Percentiles rank a stretch among this genome's conserved stretches.
phyloP scores from a whole-genome alignment of 495 filamentous ascomycete genomes.

The Podospora conica region DNA sequence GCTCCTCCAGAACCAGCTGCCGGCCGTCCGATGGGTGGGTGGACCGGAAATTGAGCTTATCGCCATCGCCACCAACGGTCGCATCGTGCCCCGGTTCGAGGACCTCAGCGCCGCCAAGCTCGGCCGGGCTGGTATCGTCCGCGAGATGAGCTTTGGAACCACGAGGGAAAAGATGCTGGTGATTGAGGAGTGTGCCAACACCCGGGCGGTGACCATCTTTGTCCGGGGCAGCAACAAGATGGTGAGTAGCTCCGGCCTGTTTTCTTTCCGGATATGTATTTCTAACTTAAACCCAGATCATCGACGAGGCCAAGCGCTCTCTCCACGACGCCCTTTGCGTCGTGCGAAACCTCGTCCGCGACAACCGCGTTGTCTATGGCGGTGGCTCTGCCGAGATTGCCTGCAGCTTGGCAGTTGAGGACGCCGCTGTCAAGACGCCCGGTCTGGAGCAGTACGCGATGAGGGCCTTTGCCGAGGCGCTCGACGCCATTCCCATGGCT shows the following conservation, averaged over 20 bases:
- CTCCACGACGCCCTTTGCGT: slow-evolving; percentile 97
- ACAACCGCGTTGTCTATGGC: slow-evolving; percentile 98
- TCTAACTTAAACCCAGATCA: slow-evolving; percentile 56
- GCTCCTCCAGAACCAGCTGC: slow-evolving; percentile 89
- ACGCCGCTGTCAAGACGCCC: slow-evolving; percentile 89
- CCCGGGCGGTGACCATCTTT: slow-evolving; percentile 90
- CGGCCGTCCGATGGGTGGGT: slow-evolving; percentile 96
- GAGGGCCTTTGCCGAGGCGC: slow-evolving; percentile 92
- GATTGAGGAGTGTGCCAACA: slow-evolving; percentile 98
- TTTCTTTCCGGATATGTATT: neutral
- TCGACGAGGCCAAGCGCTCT: slow-evolving; percentile 96
- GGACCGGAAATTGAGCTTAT: slow-evolving; percentile 98
- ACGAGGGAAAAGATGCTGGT: slow-evolving; percentile 99
- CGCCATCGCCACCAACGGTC: slow-evolving; percentile 94
- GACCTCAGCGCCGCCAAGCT: slow-evolving; percentile 87
- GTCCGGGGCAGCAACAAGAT: slow-evolving; percentile 99
- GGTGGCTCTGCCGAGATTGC: slow-evolving; percentile 97
- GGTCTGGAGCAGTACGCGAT: slow-evolving; percentile 98
- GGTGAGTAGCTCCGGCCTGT: slow-evolving; percentile 44
- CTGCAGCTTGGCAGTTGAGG: slow-evolving; percentile 91
- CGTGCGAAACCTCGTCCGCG: slow-evolving; percentile 88
- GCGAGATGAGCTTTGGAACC: slow-evolving; percentile 94
- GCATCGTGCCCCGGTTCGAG: slow-evolving; percentile 96
- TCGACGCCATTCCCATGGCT: slow-evolving; percentile 93
- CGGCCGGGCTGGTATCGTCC: slow-evolving; percentile 79